These are phyloP conservation scores for Leishmania arabica DNA, from an alignment of 208 protist species.

Conservation along the genomic window DNA sequence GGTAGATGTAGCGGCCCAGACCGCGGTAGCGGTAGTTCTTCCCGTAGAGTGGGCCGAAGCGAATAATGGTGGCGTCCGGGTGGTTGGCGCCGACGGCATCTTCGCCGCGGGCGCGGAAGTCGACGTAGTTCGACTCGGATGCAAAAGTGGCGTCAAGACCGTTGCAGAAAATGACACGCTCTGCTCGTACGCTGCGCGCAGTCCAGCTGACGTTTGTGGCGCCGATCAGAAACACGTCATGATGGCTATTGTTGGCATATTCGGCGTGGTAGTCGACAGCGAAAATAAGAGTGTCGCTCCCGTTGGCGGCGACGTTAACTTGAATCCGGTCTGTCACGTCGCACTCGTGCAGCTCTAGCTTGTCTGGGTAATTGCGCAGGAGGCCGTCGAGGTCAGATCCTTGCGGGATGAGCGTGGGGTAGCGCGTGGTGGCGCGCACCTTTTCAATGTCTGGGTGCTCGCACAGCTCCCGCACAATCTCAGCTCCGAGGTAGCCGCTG, in stretches of 20 bases:
- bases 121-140: constrained; percentile 92
- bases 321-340: constrained; percentile 92
- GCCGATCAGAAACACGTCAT: constrained; percentile 90
- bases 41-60: constrained; percentile 90
- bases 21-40: constrained; percentile 90
- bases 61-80: constrained; percentile 89
- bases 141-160: constrained; percentile 93
- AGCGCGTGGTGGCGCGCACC: constrained; percentile 88
- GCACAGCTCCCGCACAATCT: constrained; percentile 91
- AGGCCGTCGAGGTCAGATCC: constrained; percentile 89
- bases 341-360: constrained; percentile 92
- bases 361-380: constrained; percentile 85
- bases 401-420: constrained; percentile 88
- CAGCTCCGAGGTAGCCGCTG: constrained; percentile 85
- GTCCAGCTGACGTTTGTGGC: constrained; percentile 92
- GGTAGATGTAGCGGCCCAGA: constrained; percentile 90
- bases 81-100: constrained; percentile 90
- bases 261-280: constrained; percentile 89
- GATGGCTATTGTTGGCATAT: constrained; percentile 93
- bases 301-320: constrained; percentile 91
- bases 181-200: constrained; percentile 86
- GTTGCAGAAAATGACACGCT: constrained; percentile 91
- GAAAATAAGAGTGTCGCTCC: constrained; percentile 92
- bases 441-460: constrained; percentile 89
- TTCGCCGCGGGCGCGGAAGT: constrained; percentile 89